Evolutionary conservation across 441 rosid genomes (phyloP), one percentile per base, ranked within the genome.

Genomic region (Jatropha multifida): DNA sequence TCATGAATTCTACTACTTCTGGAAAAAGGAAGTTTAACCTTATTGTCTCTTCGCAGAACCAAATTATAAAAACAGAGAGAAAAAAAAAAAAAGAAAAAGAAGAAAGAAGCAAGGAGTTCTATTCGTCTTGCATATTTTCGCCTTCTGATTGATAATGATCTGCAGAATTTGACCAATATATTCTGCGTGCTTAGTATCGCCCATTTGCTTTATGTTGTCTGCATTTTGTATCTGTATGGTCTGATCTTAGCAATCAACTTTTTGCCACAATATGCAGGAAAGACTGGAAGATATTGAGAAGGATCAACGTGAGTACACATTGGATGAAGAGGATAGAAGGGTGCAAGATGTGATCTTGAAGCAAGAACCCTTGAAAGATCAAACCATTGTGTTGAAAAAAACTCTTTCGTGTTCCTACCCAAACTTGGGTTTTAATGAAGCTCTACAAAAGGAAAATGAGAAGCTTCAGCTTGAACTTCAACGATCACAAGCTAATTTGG

Each of bases 361-460:
- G 69, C 91, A 90, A 26, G 98, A 90, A 42, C 88, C 93, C 11
- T 81, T 89, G 7, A 82, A 74, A 79, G 86, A 90, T 73, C 92
- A 87, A 7, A 78, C 93, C 23, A 44, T 83, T 0, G 83, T 90
- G 76, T 79, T 95, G 81, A 88, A 95, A 78, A 95, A 89, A 65
- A 86, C 92, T 40, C 87, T 95, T n/a, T 90, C 99, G 74, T 86
- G 87, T 76, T 90, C 94, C 56, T 93, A 95, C 78, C 99, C 99
- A 46, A 88, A 89, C 68, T 20, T 93, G 87, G 75, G 87, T 51
- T 95, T 95, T 72, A 87, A 88, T 61, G 91, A 93, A 86, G 98
- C 91, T 18, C 85, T 95, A 17, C 77, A 62, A 68, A 87, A 88
- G 74, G 99, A 95, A 83, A 86, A 74, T 60, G 89, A 83, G 84